Base-by-base conservation (phyloP, 2,329 filamentous ascomycete genomes). In the Calycina herbarum region DNA sequence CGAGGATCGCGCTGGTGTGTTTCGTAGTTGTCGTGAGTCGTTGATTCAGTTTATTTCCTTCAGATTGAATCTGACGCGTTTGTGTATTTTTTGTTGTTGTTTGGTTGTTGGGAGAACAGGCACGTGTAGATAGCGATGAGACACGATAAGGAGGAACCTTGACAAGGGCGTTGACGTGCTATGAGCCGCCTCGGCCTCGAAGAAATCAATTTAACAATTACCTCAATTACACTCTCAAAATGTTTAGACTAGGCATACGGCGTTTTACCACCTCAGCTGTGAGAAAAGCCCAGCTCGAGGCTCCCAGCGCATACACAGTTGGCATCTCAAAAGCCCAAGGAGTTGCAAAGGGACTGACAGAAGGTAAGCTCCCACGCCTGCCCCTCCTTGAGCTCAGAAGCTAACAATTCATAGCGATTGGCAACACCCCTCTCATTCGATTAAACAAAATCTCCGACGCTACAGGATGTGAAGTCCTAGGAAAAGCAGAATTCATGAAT, bases 401-500 rank as follows among this genome's bases (percentile, higher is more conserved):
- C 63, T 71, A 66, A 73, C 42, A 59, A 11, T 24, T 13, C 7
- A 10, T 60, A 97, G 95, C 95, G 64, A 98, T 99, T 80, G 95
- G 95, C 70, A 98, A 98, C 79, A 99, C 95, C 0, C 94, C 95
- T 0, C 86, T 99, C 63, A 96, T 99, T 78, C 89, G 91, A 59
- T 84, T 99, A 61, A 94, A 96, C 79, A 87, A 84, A 68, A 88
- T 98, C 72, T 98, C 94, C 51, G 88, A 92, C 67, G 86, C 96
- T 76, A 98, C 95, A 0, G 93, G 94, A 70, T 98, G 95, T 84
- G 91, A 96, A 73, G 83, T 99, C 66, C 88, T 98, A 51, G 95
- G 94, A 75, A 99, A 99, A 79, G 94, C 95, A 73, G 95, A 99
- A 78, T 99, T 99, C 82, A 95, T 96, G 84, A 99, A 99, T 83